phyloP scores from a whole-genome alignment of 2,329 filamentous ascomycete species.

The Penicillium verrucosum region DNA sequence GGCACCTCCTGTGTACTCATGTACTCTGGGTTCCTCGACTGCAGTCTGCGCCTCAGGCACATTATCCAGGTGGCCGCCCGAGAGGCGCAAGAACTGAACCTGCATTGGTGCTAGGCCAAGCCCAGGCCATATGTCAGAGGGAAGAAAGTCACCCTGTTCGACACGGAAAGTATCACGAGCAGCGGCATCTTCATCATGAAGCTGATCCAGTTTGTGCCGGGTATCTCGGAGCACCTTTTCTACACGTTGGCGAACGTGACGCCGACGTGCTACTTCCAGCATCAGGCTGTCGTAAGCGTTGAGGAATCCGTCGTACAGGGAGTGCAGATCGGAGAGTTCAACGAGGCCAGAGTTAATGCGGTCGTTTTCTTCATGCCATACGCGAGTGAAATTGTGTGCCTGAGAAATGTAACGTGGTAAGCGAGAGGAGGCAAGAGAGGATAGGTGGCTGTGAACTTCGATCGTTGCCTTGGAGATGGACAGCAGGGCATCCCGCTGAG shows the following conservation, averaged over 20 bases:
- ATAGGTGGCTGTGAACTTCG: conserved; percentile 63
- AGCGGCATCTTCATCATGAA: conserved; percentile 68
- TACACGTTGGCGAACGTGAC: conserved; percentile 69
- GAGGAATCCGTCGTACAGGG: conserved; percentile 85
- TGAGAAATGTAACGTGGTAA: conserved; percentile 54
- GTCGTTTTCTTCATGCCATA: conserved; percentile 72
- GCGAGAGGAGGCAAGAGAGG: conserved; percentile 61
- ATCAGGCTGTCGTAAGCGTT: conserved; percentile 80
- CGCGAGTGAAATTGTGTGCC: conserved; percentile 46
- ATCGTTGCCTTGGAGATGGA: conserved; percentile 57
- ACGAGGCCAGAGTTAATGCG: conserved; percentile 65
- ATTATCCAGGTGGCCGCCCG: conserved; percentile 34
- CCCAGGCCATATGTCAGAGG: conserved; percentile 81
- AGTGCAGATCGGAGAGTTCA: conserved; percentile 72
- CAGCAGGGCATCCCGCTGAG: conserved; percentile 59
- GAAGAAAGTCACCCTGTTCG: conserved; percentile 81
- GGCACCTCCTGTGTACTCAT: conserved; percentile 2
- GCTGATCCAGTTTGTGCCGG: conserved; percentile 68
- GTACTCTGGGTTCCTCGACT: background rate
- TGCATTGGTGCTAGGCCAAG: conserved; percentile 58
- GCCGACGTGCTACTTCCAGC: conserved; percentile 75
- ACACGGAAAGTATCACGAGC: conserved; percentile 75
- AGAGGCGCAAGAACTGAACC: conserved; percentile 39
- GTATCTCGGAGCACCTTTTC: conserved; percentile 73
- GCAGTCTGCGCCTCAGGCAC: conserved; percentile 11